Evolutionary conservation across 331 rosid genomes (phyloP).

Genomic region (Malus hybrid): DNA sequence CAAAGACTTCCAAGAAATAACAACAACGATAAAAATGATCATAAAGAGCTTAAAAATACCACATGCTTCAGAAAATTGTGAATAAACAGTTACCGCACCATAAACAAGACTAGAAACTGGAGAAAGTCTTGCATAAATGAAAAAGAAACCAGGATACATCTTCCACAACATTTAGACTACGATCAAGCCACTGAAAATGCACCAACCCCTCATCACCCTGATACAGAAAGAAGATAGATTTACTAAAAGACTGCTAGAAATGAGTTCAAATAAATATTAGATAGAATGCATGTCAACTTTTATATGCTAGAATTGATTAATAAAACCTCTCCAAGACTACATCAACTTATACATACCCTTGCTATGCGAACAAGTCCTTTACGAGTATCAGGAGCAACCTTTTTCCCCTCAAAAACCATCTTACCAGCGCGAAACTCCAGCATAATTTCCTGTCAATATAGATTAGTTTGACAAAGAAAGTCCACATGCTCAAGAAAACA

Average conservation of each 20-base stretch:
- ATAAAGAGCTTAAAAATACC: not conserved
- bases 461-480: not conserved
- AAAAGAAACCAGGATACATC: conserved; percentile 68
- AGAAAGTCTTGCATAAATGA: not conserved
- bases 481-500: not conserved
- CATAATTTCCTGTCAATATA: conserved; percentile 59
- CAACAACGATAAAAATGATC: not conserved
- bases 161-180: conserved; percentile 62
- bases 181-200: conserved; percentile 97
- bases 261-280: not conserved
- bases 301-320: not conserved
- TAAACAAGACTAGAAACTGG: not conserved
- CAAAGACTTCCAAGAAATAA: not conserved
- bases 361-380: conserved; percentile 89
- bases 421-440: conserved; percentile 95
- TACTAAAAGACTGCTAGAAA: not conserved
- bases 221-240: conserved; percentile 20
- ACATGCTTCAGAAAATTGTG: no score
- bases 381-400: conserved; percentile 71
- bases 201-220: conserved; percentile 92
- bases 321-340: not conserved
- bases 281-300: not conserved
- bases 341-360: conserved; percentile 39
- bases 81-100: no score
- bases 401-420: conserved; percentile 66